Evolutionary conservation across 2,329 filamentous ascomycete genomes (phyloP), one percentile per base, ranked within the genome.

Genomic region (Nemania diffusa): DNA sequence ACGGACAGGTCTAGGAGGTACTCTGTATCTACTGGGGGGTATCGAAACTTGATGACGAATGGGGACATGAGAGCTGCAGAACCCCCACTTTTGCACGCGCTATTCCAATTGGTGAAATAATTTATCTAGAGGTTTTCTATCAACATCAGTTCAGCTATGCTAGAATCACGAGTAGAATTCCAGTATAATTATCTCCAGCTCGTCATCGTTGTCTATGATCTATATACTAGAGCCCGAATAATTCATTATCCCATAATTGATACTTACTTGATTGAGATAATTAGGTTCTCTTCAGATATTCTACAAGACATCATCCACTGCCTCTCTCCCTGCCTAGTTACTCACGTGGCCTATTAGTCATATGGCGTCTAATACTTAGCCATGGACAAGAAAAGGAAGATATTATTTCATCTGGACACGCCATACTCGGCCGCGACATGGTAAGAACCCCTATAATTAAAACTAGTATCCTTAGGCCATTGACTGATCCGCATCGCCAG

Each of bases 351-450:
- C 29, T 9, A 9, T 5, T 32, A 32, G 29, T 32, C 29, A 32
- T 32, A 5, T 32, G 29, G 29, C 9, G 9, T 32, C 9, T 32
- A 9, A 32, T 5, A 9, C 29, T 32, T 32, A 27, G 56, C 15
- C 17, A 85, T 85, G 83, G 84, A 85, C 27, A 75, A 72, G 51
- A 83, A 84, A 51, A 90, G 87, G 67, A 90, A 85, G 74, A 82
- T 87, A 8, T 80, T 90, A 20, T 88, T 90, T 74, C 89, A 89
- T 72, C 84, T 91, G 26, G 88, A 91, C 55, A 88, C 87, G 2
- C 90, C 90, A 0, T 92, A 87, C 75, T 88, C 89, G 1, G 78
- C 82, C 5, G 81, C 84, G 11, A 78, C 84, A 76, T 92, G 90
- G 91, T 91, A 78, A 48, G 80, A 66, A 58, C 1, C 50, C 29